Evolutionary conservation across 768 basidiomycete genomes (phyloP), one percentile per base, ranked within the genome.

Genomic region (Tremella mesenterica): DNA sequence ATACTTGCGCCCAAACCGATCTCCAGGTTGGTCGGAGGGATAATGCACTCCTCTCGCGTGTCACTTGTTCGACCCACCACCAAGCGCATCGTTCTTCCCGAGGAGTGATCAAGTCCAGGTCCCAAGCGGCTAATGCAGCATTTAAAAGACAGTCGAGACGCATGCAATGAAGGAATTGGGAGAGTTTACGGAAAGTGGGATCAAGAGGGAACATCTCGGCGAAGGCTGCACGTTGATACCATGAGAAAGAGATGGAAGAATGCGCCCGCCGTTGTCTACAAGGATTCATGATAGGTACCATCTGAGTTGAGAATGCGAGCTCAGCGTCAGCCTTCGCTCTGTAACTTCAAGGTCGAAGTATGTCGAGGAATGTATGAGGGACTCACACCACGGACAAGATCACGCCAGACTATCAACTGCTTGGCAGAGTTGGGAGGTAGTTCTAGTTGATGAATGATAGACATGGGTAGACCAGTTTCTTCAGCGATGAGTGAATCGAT

Each of bases 71-170:
- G 5, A 67, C 53, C 65, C 65, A 70, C 60, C 68, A 65, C 63
- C 65, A 65, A 7, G 51, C 18, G 20, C 48, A 48, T 4, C 23
- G 6, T 20, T 67, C 63, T 27, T 66, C 63, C 14, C n/a, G 7
- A 0, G 28, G 31, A 8, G 44, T 45, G 30, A 60, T 43, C 3
- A 67, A 48, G 7, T 56, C 59, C 12, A 50, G 25, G 21, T 63
- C 63, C 12, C 30, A 54, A 1, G 59, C 58, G 2, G 55, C 53
- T 6, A 65, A 38, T 0, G 50, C 50, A 7, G 58, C 60, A 31
- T 63, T 63, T 2, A 70, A 52, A 1, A 64, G 49, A 41, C 65
- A 67, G 31, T 67, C 65, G 2, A 67, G 52, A 12, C 59, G 58
- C 0, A 61, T n/a, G 0, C 56, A 59, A 23, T 62, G 48, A 1